Base-by-base conservation (phyloP, 2,329 filamentous ascomycete genomes). In the Eutypella sp. region DNA sequence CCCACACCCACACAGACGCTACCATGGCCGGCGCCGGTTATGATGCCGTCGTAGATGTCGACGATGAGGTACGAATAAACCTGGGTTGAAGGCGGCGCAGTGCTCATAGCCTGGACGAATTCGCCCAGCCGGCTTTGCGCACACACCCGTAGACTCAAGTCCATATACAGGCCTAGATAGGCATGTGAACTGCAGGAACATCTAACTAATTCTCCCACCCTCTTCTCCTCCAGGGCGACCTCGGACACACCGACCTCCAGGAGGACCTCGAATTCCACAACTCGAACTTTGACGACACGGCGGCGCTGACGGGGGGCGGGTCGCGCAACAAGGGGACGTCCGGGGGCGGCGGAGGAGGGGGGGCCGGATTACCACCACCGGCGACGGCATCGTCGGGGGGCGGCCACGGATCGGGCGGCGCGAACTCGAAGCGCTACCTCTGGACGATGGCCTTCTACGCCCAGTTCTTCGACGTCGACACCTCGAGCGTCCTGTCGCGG, bases 261-360 rank as follows among this genome's bases (percentile, higher is more conserved):
- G 92, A 96, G 68, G 93, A 97, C 71, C 90, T 99, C 66, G 93
- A 97, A 79, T 99, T 99, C 74, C 93, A 99, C 77, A 87, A 84
- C 63, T 96, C 91, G 55, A 81, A 87, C 73, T 95, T 95, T 68
- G 81, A 84, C 60, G 82, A 82, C 47, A 63, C 29, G 72, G 76
- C 53, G 76, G 79, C 46, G 81, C 80, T 58, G 63, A 72, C 47
- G 66, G 67, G 46, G 63, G 46, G 29, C 24, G 49, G n/a, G n/a
- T n/a, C n/a, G n/a, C n/a, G n/a, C n/a, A n/a, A n/a, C 40, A 71
- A 76, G 44, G 77, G 78, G 56, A 62, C 72, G 50, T 65, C 67
- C 47, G 61, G 56, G 45, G 61, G 71, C 45, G 65, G 67, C 43
- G 68, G 72, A 39, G 66, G 69, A n/a, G n/a, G n/a, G n/a, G n/a